Conservation (phyloP, 2,329 filamentous ascomycete genomes). For the Thermothelomyces thermophilus region DNA sequence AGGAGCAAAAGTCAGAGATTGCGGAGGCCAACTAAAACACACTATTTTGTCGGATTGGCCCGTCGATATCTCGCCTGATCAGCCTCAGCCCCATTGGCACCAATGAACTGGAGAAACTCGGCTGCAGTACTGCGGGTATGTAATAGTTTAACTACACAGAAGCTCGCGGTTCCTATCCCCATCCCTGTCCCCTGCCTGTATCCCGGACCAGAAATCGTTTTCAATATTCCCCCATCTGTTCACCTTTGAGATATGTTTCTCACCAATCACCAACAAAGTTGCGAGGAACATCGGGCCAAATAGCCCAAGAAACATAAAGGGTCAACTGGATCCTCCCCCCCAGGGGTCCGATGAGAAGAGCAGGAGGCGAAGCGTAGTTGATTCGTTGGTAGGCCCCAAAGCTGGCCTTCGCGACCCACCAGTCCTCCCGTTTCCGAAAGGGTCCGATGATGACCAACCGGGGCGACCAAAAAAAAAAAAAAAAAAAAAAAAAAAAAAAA, state of each 20-base stretch:
- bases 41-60: too few relatives aligned
- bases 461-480: not conserved
- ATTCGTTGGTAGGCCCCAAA: too few relatives aligned
- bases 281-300: not conserved
- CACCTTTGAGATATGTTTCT: not conserved
- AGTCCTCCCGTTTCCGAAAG: too few relatives aligned
- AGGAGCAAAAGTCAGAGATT: too few relatives aligned
- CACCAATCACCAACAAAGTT: not conserved
- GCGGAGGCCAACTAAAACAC: too few relatives aligned
- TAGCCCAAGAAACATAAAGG: not conserved
- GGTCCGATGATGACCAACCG: too few relatives aligned
- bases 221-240: not conserved
- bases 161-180: not conserved
- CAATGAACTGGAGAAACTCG: not conserved
- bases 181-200: too few relatives aligned
- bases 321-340: not conserved
- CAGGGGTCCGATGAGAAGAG: too few relatives aligned
- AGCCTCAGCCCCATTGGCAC: too few relatives aligned
- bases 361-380: too few relatives aligned
- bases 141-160: slow-evolving; percentile 3
- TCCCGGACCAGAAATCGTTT: not conserved
- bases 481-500: not conserved
- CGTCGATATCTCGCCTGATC: too few relatives aligned
- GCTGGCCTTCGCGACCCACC: too few relatives aligned
- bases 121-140: not conserved